Percentiles rank a stretch among this genome's conserved stretches.
These are phyloP conservation scores for Carex pumila DNA, from an alignment of 176 grass and related monocot genomes.

Conservation along the genomic window DNA sequence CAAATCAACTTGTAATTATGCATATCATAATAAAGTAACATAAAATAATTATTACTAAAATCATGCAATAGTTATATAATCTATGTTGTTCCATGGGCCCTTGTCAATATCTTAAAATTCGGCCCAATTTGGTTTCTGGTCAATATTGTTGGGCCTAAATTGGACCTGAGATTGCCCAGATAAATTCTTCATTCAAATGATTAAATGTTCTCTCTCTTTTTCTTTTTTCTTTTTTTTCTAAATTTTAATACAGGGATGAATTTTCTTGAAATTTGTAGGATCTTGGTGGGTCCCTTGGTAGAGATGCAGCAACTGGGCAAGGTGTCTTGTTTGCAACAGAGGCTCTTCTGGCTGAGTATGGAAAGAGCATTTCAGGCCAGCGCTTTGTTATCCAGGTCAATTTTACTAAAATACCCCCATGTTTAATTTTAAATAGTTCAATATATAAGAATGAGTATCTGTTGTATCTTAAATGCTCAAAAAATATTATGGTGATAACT, in stretches of 20 bases:
- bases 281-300: slow-evolving; percentile 46
- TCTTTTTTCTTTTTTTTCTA: too few species aligned
- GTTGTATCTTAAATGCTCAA: neutral
- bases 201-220: too few species aligned
- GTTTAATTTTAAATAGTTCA: neutral
- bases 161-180: neutral
- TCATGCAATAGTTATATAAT: neutral
- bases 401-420: neutral
- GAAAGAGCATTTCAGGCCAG: slow-evolving; percentile 45
- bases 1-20: neutral
- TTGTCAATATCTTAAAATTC: too few species aligned
- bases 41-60: neutral
- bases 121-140: too few species aligned
- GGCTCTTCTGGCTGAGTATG: slow-evolving; percentile 66
- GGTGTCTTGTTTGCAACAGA: slow-evolving; percentile 84
- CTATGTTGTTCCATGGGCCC: neutral
- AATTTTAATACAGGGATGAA: too few species aligned
- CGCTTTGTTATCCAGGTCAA: slow-evolving; percentile 91
- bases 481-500: neutral
- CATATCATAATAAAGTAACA: too few species aligned
- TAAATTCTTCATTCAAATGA: neutral
- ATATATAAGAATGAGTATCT: neutral
- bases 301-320: slow-evolving; percentile 42
- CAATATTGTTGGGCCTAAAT: neutral
- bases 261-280: slow-evolving; percentile 19